Conservation (phyloP, 1,139 yeast genomes). For the Geotrichum australiense region DNA sequence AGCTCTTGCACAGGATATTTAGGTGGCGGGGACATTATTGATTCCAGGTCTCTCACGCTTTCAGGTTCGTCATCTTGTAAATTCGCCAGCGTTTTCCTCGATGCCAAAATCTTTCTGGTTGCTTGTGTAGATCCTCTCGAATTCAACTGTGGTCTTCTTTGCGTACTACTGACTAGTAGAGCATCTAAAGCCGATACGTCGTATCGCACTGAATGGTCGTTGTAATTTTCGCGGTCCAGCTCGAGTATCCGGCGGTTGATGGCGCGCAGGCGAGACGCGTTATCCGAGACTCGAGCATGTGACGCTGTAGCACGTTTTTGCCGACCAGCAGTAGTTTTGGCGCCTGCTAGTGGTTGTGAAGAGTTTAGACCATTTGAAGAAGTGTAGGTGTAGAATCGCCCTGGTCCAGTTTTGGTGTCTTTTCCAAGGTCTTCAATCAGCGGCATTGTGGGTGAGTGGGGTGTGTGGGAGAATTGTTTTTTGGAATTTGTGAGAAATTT, state of each 20-base stretch:
- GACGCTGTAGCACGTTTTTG: slow-evolving; percentile 3
- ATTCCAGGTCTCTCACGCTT: slow-evolving; percentile 28
- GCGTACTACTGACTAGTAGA: neutral
- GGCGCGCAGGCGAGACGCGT: slow-evolving; percentile 28
- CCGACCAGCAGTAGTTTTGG: slow-evolving; percentile 5
- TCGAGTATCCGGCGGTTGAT: slow-evolving; percentile 34
- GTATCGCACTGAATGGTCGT: slow-evolving; percentile 24
- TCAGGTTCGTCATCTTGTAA: slow-evolving; percentile 39
- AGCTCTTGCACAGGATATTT: slow-evolving; percentile 33
- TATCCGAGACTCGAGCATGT: slow-evolving; percentile 8
- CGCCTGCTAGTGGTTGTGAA: slow-evolving; percentile 9
- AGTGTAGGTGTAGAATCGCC: slow-evolving; percentile 15
- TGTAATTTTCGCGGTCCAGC: slow-evolving; percentile 38
- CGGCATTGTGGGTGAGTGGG: too few relatives aligned
- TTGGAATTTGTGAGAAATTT: too few relatives aligned
- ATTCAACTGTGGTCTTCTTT: neutral
- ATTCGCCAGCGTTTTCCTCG: slow-evolving; percentile 37
- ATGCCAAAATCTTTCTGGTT: slow-evolving; percentile 35
- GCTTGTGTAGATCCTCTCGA: slow-evolving; percentile 16
- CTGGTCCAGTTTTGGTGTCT: slow-evolving; percentile 8
- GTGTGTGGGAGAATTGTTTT: too few relatives aligned
- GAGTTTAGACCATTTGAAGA: neutral
- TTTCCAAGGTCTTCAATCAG: slow-evolving; percentile 18
- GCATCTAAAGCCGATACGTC: neutral
- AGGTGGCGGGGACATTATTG: slow-evolving; percentile 31